Conservation (phyloP, 1,284 basidiomycete species). For the Marasmius tenuissimus region DNA sequence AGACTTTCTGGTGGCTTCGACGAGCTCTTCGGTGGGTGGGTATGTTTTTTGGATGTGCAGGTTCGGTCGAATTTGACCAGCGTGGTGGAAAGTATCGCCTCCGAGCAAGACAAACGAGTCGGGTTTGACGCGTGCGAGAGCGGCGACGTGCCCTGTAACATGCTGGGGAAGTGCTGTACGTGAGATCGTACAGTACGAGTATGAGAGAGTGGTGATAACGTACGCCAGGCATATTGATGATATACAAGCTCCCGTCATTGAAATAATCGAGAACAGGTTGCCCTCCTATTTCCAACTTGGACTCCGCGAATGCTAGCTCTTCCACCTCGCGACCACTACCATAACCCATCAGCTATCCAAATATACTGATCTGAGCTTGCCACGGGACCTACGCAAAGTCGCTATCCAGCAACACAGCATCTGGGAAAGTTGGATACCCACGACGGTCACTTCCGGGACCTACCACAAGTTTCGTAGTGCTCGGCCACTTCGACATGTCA, state of each 20-base stretch:
- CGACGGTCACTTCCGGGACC: conserved; percentile 12
- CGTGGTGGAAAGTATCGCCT: conserved; percentile 22
- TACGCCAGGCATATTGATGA: conserved; percentile 22
- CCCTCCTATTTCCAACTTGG: conserved; percentile 14
- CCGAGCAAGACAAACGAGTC: conserved; percentile 22
- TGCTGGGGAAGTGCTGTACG: background rate
- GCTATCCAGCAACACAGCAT: conserved; percentile 14
- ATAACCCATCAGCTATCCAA: background rate
- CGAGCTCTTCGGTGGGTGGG: conserved; percentile 15
- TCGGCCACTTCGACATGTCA: conserved; percentile 23
- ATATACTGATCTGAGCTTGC: too few relatives aligned
- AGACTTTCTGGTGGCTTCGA: conserved; percentile 7
- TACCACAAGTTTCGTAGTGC: conserved; percentile 18
- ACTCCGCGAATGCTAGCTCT: conserved; percentile 16
- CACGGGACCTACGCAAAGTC: conserved; percentile 19
- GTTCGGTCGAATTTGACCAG: conserved; percentile 22
- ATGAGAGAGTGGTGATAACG: background rate
- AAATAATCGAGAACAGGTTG: conserved; percentile 19
- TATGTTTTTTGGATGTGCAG: conserved; percentile 7
- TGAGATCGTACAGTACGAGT: too few relatives aligned
- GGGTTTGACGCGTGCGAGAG: conserved; percentile 21
- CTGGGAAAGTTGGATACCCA: conserved; percentile 11
- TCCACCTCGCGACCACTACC: conserved; percentile 11
- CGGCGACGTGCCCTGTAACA: conserved; percentile 19
- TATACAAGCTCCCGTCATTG: conserved; percentile 21